Evolutionary conservation across 2,329 filamentous ascomycete genomes (phyloP).

Genomic region (Ceratocystis colombiana): DNA sequence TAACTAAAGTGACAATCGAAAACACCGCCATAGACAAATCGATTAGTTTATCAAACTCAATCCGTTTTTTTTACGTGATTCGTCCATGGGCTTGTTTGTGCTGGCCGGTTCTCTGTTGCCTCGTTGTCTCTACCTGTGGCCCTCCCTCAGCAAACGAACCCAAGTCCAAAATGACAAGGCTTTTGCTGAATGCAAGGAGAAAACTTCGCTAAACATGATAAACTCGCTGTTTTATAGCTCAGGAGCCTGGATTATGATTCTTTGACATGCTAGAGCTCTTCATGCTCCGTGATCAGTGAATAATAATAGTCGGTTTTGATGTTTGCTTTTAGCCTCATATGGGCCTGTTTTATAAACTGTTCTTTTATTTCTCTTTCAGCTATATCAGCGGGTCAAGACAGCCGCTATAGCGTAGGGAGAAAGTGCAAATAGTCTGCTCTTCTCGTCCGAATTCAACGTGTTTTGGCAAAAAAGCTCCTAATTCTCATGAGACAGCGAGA

Average conservation of each 20-base stretch:
- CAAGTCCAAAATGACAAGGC: not conserved
- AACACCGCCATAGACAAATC: too few species aligned
- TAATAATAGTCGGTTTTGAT: slow-evolving; percentile 3
- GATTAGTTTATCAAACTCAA: too few species aligned
- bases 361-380: not conserved
- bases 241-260: not conserved
- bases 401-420: not conserved
- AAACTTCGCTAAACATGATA: not conserved
- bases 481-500: not conserved
- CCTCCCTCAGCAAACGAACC: too few species aligned
- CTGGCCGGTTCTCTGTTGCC: too few species aligned
- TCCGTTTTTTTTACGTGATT: slow-evolving; percentile 3
- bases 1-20: too few species aligned
- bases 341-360: not conserved
- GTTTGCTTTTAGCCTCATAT: not conserved
- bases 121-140: too few species aligned
- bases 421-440: not conserved
- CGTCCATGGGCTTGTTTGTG: too few species aligned
- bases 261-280: not conserved
- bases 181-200: slow-evolving; percentile 9
- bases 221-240: not conserved
- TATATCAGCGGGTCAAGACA: not conserved
- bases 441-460: slow-evolving; percentile 2
- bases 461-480: not conserved
- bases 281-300: not conserved